Conservation (phyloP, 1,139 yeast species). For the Saccharomycopsis phalli region DNA sequence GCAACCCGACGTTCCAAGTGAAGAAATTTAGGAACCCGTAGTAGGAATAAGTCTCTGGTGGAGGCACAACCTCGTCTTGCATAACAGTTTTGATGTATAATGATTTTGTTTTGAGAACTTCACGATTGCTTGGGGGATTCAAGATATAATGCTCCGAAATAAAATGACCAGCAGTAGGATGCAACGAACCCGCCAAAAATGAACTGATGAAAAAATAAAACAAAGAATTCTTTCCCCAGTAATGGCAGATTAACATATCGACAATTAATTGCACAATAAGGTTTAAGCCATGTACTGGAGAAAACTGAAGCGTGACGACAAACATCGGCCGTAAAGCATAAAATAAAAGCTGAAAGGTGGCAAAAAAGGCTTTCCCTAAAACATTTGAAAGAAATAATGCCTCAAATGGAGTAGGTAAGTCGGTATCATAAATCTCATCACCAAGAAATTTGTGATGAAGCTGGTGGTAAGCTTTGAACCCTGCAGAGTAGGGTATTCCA, state of each 20-base stretch:
- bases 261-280: constrained; percentile 49
- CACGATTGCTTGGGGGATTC: constrained; percentile 38
- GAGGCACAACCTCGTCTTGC: constrained; percentile 31
- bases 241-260: constrained; percentile 46
- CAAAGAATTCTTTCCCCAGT: constrained; percentile 58
- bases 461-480: constrained; percentile 87
- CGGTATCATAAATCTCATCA: constrained; percentile 79
- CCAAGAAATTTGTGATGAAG: constrained; percentile 87
- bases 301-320: constrained; percentile 64
- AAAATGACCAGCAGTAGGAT: constrained; percentile 93
- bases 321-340: constrained; percentile 89
- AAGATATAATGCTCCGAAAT: constrained; percentile 88
- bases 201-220: constrained; percentile 66
- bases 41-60: constrained; percentile 80
- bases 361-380: constrained; percentile 83
- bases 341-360: constrained; percentile 80
- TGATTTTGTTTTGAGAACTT: constrained; percentile 9
- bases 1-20: constrained; percentile 92
- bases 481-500: constrained; percentile 84
- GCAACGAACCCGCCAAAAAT: constrained; percentile 83
- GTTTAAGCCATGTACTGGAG: constrained; percentile 65
- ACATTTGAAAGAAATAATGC: constrained; percentile 66
- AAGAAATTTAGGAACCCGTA: constrained; percentile 70
- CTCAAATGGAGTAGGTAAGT: constrained; percentile 73
- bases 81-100: constrained; percentile 26